Percentiles rank a stretch among this genome's conserved stretches.
These are phyloP conservation scores for Aphanomyces euteiches DNA, from an alignment of 352 stramenopile genomes.

Conservation along the genomic window DNA sequence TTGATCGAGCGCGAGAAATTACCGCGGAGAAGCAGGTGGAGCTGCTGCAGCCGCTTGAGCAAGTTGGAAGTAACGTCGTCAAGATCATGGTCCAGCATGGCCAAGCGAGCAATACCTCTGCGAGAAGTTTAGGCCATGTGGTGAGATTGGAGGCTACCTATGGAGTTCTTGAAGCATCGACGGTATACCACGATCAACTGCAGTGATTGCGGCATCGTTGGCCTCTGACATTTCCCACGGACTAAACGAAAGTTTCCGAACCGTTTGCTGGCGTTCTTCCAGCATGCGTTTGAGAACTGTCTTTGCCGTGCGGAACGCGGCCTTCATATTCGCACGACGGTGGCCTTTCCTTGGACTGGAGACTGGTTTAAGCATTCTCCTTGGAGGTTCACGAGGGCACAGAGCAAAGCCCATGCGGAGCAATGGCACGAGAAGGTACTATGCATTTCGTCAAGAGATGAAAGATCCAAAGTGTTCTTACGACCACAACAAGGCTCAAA, in stretches of 20 bases:
- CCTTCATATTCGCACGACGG: background rate
- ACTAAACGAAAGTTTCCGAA: constrained; percentile 20
- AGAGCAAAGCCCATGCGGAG: constrained; percentile 1
- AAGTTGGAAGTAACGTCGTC: background rate
- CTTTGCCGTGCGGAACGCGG: background rate
- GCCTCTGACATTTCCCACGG: constrained; percentile 24
- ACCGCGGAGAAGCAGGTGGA: background rate
- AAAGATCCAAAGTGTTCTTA: background rate
- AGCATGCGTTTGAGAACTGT: constrained; percentile 1
- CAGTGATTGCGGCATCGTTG: background rate
- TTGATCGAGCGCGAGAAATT: constrained; percentile 16
- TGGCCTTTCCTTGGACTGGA: background rate
- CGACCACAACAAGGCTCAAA: background rate
- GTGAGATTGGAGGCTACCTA: background rate
- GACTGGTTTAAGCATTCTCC: background rate
- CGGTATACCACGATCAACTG: background rate
- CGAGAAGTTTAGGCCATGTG: background rate
- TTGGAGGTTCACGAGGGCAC: constrained; percentile 15
- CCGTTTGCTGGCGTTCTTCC: constrained; percentile 12
- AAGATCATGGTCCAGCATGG: constrained; percentile 7
- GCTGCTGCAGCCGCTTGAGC: constrained; percentile 9
- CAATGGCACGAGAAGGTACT: constrained; percentile 4
- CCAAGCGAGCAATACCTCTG: constrained; percentile 4
- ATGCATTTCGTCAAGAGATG: background rate
- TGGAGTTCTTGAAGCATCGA: constrained; percentile 10